Percentiles rank a stretch among this genome's conserved stretches.
These are phyloP conservation scores for Eimeria praecox DNA, from an alignment of 169 alveolate genomes.

Conservation along the genomic window DNA sequence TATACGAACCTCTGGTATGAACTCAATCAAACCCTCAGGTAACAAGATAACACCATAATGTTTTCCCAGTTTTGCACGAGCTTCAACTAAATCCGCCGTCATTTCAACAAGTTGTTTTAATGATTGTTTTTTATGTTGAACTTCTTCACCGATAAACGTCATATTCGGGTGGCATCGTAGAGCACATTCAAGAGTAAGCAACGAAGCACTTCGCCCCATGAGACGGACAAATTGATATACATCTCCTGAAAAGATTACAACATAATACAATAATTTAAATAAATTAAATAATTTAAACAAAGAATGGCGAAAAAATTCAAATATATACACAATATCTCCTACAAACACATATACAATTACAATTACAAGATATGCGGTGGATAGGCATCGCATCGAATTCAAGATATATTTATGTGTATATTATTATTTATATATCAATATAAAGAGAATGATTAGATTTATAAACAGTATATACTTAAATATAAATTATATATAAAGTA, in stretches of 20 bases:
- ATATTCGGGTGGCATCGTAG: slow-evolving; percentile 97
- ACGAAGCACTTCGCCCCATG: slow-evolving; percentile 99
- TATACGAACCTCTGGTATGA: slow-evolving; percentile 92
- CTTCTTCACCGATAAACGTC: slow-evolving; percentile 96
- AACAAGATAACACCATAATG: slow-evolving; percentile 97
- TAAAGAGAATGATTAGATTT: not conserved
- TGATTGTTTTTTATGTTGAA: slow-evolving; percentile 92
- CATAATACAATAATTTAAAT: not conserved
- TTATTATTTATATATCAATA: not conserved
- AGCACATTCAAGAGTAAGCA: slow-evolving; percentile 98
- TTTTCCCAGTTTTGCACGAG: slow-evolving; percentile 88
- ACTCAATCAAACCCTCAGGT: slow-evolving; percentile 99
- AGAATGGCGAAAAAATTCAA: not conserved
- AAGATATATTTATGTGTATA: not conserved
- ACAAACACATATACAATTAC: too few relatives aligned
- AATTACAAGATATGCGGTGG: too few relatives aligned
- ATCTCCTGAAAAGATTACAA: slow-evolving; percentile 14
- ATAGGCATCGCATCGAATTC: too few relatives aligned
- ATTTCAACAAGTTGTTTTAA: slow-evolving; percentile 92
- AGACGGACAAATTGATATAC: slow-evolving; percentile 98
- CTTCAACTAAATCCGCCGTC: slow-evolving; percentile 94
- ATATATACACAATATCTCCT: not conserved
- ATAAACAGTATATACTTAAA: too few relatives aligned
- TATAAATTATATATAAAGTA: not conserved
- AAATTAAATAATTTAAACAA: not conserved